Evolutionary conservation across 2,329 filamentous ascomycete species (phyloP).

Genomic region (Aspergillus caelatus): DNA sequence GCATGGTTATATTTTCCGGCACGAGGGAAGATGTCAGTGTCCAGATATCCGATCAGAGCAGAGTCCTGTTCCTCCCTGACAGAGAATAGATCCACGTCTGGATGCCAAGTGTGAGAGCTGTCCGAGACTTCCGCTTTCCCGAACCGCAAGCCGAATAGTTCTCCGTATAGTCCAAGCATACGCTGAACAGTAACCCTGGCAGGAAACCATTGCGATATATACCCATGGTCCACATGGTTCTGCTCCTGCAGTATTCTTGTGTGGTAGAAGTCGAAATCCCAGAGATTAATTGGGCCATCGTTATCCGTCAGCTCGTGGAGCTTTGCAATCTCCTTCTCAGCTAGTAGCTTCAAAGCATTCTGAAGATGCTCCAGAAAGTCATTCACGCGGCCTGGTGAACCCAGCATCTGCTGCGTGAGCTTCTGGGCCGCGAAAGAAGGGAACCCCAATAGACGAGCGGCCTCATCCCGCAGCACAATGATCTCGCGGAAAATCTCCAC

Average conservation of each 20-base stretch:
- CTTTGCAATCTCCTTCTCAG: neutral
- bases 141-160: neutral
- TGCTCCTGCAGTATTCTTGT: neutral
- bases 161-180: neutral
- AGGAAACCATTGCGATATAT: neutral
- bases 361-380: neutral
- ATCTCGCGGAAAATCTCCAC: neutral
- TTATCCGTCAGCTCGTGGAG: neutral
- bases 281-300: neutral
- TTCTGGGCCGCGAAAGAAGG: neutral
- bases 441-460: neutral
- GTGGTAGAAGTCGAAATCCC: neutral
- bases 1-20: neutral
- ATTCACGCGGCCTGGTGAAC: neutral
- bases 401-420: neutral
- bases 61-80: neutral
- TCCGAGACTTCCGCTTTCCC: neutral
- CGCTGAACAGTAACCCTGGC: neutral
- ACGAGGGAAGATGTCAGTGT: neutral
- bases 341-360: neutral
- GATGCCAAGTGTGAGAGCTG: neutral
- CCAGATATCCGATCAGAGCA: neutral
- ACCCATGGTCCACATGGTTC: neutral
- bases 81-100: neutral
- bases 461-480: neutral